Percentiles rank a stretch among this genome's conserved stretches.
These are phyloP conservation scores for Lactifluus pinguis DNA, from an alignment of 768 basidiomycete genomes.

Conservation along the genomic window DNA sequence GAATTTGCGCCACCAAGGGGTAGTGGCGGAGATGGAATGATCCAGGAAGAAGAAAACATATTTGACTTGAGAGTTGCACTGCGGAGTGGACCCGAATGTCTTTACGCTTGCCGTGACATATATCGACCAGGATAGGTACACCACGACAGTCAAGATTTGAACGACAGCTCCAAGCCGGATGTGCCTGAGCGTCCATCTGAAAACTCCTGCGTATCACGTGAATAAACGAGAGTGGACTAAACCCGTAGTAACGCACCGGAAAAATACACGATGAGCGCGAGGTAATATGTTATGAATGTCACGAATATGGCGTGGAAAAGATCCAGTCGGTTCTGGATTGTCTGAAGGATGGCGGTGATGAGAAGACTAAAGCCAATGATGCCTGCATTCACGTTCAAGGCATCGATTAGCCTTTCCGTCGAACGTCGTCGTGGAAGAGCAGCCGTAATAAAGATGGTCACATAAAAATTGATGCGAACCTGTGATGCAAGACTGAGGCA, in stretches of 20 bases:
- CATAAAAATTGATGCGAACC: background rate
- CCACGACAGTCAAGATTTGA: background rate
- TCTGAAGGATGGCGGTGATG: background rate
- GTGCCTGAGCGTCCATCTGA: background rate
- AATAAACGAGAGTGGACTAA: background rate
- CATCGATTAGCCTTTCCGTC: background rate
- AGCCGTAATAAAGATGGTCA: background rate
- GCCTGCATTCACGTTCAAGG: background rate
- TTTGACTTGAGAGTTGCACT: background rate
- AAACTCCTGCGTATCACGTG: background rate
- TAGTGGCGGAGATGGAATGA: background rate
- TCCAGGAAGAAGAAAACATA: background rate
- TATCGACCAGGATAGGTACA: background rate
- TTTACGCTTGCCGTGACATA: background rate
- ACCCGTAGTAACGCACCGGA: background rate
- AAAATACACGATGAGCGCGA: background rate
- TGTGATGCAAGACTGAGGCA: background rate
- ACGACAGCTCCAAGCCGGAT: background rate
- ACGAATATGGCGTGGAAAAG: background rate
- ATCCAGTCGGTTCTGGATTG: background rate
- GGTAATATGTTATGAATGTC: background rate
- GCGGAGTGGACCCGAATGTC: background rate
- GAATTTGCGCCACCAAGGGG: background rate
- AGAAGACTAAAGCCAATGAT: background rate
- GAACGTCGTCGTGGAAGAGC: background rate